Base-by-base conservation (phyloP, 139 green algal genomes). In the Penium margaritaceum region DNA sequence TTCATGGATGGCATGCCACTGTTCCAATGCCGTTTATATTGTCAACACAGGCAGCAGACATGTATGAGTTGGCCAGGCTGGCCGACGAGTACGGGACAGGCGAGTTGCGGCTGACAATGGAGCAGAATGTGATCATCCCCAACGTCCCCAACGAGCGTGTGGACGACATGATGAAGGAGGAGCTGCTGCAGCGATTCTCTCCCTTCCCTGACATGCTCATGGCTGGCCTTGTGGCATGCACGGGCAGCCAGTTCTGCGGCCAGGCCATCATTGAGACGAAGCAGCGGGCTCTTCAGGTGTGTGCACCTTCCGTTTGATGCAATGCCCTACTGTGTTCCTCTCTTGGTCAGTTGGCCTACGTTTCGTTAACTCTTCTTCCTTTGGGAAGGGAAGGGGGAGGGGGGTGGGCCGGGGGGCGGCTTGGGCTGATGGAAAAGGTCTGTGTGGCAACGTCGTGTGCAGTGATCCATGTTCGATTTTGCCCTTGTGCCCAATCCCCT, bases 251-350 rank as follows among this genome's bases (percentile, higher is more conserved):
- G 85, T 99, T 98, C 86, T 99, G 94, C 79, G 87, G 88, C 14
- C 88, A 97, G 55, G 93, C 84, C 0, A 81, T 97, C n/a, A 91
- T 95, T 19, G 94, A 98, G 81, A 98, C 94, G 35, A 99, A 99
- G 84, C 79, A 84, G 57, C 58, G 83, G 4, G 90, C 85, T 12
- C 80, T 92, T 17, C 65, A 76, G 64, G 62, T 97, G 6, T 1
- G 47, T 21, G 14, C 9, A 12, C 29, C 7, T 27, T 27, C 5
- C 19, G 47, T 21, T 21, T 32, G 29, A 24, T 58, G 47, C 44
- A 55, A 7, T 17, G 21, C 19, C 19, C n/a, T 55, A 21, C 44
- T 55, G 21, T 17, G 19, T 55, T 55, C 19, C 44, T 55, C n/a
- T 21, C 6, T 7, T 51, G 41, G 41, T 7, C 7, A 51, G 7